Percentiles rank a stretch among this genome's conserved stretches.
These are phyloP conservation scores for Inosperma sp. DNA, from an alignment of 768 basidiomycete genomes.

Conservation along the genomic window DNA sequence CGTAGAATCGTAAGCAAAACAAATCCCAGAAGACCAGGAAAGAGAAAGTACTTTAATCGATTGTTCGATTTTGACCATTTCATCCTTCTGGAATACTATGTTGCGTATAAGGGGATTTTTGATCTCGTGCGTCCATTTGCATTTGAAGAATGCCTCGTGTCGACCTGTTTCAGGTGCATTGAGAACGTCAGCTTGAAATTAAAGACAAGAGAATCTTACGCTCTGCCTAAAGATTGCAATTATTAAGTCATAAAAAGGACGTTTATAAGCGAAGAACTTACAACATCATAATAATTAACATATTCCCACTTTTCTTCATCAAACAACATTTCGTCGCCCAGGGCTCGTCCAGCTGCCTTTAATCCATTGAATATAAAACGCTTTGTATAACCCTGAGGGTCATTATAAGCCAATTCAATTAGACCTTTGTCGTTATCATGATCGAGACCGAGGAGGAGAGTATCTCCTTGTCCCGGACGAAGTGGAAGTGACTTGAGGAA, in stretches of 20 bases:
- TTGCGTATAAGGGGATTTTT: slow-evolving; percentile 42
- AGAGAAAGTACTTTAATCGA: slow-evolving; percentile 76
- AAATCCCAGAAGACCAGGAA: not conserved
- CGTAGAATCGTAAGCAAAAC: not conserved
- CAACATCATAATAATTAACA: slow-evolving; percentile 47
- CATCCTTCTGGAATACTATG: slow-evolving; percentile 59
- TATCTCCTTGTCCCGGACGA: slow-evolving; percentile 69
- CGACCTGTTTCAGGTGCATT: slow-evolving; percentile 45
- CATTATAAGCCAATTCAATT: slow-evolving; percentile 87
- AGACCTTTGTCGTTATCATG: slow-evolving; percentile 65
- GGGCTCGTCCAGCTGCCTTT: slow-evolving; percentile 55
- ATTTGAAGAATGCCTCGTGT: slow-evolving; percentile 82
- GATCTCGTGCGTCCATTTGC: slow-evolving; percentile 56
- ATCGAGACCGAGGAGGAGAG: slow-evolving; percentile 87
- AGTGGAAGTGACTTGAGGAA: slow-evolving; percentile 82
- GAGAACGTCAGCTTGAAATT: slow-evolving; percentile 2
- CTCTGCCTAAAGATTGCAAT: slow-evolving; percentile 19
- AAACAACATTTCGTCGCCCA: slow-evolving; percentile 66
- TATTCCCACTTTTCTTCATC: slow-evolving; percentile 73
- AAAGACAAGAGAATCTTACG: slow-evolving; percentile 19
- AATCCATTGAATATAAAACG: slow-evolving; percentile 87
- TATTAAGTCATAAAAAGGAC: not conserved
- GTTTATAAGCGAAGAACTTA: slow-evolving; percentile 24
- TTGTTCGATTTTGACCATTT: slow-evolving; percentile 80
- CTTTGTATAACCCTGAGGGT: slow-evolving; percentile 64